phyloP scores from a whole-genome alignment of 768 basidiomycete genomes.

The Amanita phalloides region DNA sequence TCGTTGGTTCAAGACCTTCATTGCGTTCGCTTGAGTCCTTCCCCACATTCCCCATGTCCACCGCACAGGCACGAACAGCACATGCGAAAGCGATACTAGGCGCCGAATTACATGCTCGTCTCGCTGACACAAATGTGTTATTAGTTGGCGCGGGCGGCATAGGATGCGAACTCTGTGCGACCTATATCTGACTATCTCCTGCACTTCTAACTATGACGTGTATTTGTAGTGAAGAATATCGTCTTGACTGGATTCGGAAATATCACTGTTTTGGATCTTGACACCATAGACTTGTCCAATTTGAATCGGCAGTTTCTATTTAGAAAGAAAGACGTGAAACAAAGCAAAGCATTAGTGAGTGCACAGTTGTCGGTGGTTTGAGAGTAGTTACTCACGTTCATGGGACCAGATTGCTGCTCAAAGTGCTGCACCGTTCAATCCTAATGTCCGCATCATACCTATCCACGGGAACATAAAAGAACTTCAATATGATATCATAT shows the following conservation, averaged over 20 bases:
- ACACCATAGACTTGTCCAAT: slow-evolving; percentile 98
- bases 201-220: neutral
- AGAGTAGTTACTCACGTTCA: neutral
- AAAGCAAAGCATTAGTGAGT: slow-evolving; percentile 84
- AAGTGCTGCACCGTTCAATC: slow-evolving; percentile 78
- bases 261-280: slow-evolving; percentile 90
- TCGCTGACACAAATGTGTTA: slow-evolving; percentile 61
- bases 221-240: slow-evolving; percentile 78
- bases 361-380: neutral
- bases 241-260: slow-evolving; percentile 88
- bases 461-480: slow-evolving; percentile 97
- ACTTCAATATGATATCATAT: slow-evolving; percentile 74
- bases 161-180: slow-evolving; percentile 85
- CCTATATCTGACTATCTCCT: neutral
- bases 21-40: neutral
- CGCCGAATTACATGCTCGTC: slow-evolving; percentile 47
- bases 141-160: slow-evolving; percentile 96
- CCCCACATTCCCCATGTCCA: slow-evolving; percentile 23
- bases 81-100: slow-evolving; percentile 80
- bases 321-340: slow-evolving; percentile 93
- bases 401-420: slow-evolving; percentile 61
- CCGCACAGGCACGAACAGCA: slow-evolving; percentile 35
- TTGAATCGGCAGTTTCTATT: slow-evolving; percentile 96
- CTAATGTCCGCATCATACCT: slow-evolving; percentile 76
- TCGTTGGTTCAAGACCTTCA: neutral